These are phyloP conservation scores for Saccharomycopsis synnaedendra DNA, from an alignment of 805 yeast genomes.

Conservation along the genomic window DNA sequence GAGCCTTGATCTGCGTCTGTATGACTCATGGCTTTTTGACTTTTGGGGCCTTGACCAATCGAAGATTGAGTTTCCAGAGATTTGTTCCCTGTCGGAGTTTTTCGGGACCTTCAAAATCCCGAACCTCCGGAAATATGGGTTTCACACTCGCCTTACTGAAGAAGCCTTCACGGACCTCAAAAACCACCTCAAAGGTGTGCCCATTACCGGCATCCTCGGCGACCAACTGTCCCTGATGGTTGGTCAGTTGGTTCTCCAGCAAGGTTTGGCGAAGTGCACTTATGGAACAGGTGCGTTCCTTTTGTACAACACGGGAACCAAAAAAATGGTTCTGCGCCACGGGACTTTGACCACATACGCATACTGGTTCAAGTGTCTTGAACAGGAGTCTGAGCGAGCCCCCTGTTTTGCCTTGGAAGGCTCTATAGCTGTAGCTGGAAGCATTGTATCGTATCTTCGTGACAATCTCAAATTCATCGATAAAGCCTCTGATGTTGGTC, in stretches of 20 bases:
- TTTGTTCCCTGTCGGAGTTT: slow-evolving; percentile 65
- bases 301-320: slow-evolving; percentile 74
- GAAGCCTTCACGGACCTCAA: slow-evolving; percentile 39
- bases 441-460: slow-evolving; percentile 87
- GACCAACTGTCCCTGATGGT: slow-evolving; percentile 92
- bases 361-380: slow-evolving; percentile 72
- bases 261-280: slow-evolving; percentile 88
- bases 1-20: slow-evolving; percentile 65
- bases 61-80: slow-evolving; percentile 59
- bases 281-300: slow-evolving; percentile 95
- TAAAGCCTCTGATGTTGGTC: slow-evolving; percentile 80
- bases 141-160: slow-evolving; percentile 37
- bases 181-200: slow-evolving; percentile 43
- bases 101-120: slow-evolving; percentile 68
- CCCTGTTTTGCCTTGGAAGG: slow-evolving; percentile 93
- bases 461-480: slow-evolving; percentile 79
- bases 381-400: slow-evolving; percentile 29
- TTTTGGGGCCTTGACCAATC: slow-evolving; percentile 72
- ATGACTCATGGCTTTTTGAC: slow-evolving; percentile 63
- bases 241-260: slow-evolving; percentile 77
- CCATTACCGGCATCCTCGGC: slow-evolving; percentile 84
- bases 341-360: slow-evolving; percentile 88
- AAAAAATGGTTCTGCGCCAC: slow-evolving; percentile 57
- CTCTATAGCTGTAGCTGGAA: slow-evolving; percentile 92
- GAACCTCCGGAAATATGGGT: slow-evolving; percentile 38